A percentile compares a stretch with the other conserved stretches of the same genome.
phyloP scores from a whole-genome alignment of 1,284 basidiomycete species.

The Marasmius fiardii region DNA sequence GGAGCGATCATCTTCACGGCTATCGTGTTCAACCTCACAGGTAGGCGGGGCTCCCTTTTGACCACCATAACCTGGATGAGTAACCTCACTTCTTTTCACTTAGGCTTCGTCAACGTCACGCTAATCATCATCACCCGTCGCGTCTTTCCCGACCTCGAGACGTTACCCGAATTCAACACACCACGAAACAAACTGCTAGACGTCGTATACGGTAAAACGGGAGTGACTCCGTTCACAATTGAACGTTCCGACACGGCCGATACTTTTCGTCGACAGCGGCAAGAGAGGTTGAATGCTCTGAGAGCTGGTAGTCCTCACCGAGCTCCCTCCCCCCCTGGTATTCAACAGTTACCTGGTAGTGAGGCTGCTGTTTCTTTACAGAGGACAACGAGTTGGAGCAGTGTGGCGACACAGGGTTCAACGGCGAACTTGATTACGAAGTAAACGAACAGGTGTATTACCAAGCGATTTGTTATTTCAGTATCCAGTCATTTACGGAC shows the following conservation, averaged over 20 bases:
- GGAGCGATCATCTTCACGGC: conserved; percentile 26
- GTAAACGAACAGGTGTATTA: neutral
- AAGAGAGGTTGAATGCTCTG: neutral
- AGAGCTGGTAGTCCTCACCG: neutral
- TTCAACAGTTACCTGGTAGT: no score
- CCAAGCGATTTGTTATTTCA: neutral
- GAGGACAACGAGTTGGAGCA: neutral
- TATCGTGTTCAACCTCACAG: conserved; percentile 33
- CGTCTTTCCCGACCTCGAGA: conserved; percentile 15
- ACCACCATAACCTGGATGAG: neutral
- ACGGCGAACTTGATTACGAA: neutral
- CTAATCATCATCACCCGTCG: conserved; percentile 15
- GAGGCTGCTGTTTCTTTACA: no score
- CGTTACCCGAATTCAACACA: conserved; percentile 17
- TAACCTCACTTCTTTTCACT: neutral
- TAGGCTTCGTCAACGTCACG: conserved; percentile 20
- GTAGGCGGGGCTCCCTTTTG: conserved; percentile 15
- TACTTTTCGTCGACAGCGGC: neutral
- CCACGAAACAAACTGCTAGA: conserved; percentile 11
- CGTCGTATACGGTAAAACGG: conserved; percentile 10
- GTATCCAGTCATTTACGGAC: no score
- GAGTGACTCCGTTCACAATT: conserved; percentile 15
- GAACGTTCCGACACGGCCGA: conserved; percentile 1
- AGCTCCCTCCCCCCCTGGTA: neutral
- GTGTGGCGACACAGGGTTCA: neutral